phyloP scores from a whole-genome alignment of 2,329 filamentous ascomycete genomes.

The Scopulariopsis brevicaulis region DNA sequence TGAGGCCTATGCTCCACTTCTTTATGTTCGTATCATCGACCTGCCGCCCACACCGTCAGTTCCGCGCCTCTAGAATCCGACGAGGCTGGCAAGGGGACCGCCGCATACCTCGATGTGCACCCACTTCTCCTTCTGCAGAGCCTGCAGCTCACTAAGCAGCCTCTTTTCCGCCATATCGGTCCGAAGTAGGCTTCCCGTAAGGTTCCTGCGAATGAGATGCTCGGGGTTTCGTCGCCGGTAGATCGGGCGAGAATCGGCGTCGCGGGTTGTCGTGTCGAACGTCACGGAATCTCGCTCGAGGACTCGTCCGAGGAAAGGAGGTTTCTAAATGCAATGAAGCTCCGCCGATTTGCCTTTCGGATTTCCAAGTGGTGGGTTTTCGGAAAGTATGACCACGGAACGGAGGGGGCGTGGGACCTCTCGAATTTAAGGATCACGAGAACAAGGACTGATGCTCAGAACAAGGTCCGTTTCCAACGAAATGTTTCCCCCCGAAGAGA shows the following conservation, averaged over 20 bases:
- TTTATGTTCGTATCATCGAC: conserved; percentile 75
- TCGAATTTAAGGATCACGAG: neutral
- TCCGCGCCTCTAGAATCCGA: neutral
- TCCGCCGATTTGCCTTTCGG: neutral
- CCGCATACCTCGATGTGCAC: conserved; percentile 68
- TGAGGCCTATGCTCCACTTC: conserved; percentile 77
- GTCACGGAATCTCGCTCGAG: neutral
- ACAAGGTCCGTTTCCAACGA: neutral
- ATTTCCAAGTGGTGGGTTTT: neutral
- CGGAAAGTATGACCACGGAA: neutral
- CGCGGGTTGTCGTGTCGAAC: neutral
- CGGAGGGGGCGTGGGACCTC: neutral
- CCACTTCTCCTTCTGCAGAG: conserved; percentile 83
- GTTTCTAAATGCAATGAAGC: neutral
- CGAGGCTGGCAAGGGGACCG: neutral
- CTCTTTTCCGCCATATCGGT: conserved; percentile 51
- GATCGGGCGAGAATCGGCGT: neutral
- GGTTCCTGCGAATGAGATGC: neutral
- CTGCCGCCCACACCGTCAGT: conserved; percentile 23
- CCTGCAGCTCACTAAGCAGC: conserved; percentile 79
- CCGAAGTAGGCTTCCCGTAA: neutral
- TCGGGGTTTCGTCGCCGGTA: neutral
- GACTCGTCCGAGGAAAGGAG: neutral
- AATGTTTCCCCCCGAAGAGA: neutral
- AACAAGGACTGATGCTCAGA: neutral